These are phyloP conservation scores for Microdochium paspali DNA, from an alignment of 2,329 filamentous ascomycete species.

Conservation along the genomic window DNA sequence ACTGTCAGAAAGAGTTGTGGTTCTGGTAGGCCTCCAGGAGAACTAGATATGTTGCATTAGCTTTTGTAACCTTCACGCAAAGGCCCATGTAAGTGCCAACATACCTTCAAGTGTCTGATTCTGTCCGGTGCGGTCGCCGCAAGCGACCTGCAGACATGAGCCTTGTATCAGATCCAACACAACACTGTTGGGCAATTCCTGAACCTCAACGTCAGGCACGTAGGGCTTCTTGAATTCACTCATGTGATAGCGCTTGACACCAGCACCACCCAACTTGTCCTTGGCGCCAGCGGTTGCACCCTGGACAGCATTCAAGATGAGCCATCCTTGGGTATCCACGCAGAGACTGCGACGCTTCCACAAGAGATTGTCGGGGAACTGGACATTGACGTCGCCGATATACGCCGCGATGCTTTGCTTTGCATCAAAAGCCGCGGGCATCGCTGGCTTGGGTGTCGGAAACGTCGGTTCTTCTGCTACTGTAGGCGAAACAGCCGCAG, in stretches of 20 bases:
- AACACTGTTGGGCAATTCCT: slow-evolving; percentile 85
- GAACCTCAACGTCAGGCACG: slow-evolving; percentile 79
- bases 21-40: no score
- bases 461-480: slow-evolving; percentile 37
- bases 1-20: no score
- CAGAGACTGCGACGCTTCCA: slow-evolving; percentile 92
- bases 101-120: slow-evolving; percentile 42
- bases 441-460: slow-evolving; percentile 16
- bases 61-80: no score
- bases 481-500: slow-evolving; percentile 38
- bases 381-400: slow-evolving; percentile 88
- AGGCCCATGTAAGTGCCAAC: slow-evolving; percentile 12
- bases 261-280: slow-evolving; percentile 33
- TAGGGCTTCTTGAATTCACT: slow-evolving; percentile 73
- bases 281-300: slow-evolving; percentile 44
- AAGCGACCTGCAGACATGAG: slow-evolving; percentile 53
- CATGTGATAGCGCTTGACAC: slow-evolving; percentile 72
- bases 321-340: slow-evolving; percentile 73
- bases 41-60: no score
- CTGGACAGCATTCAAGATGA: slow-evolving; percentile 67
- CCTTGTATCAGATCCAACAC: slow-evolving; percentile 52
- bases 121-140: slow-evolving; percentile 52
- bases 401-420: slow-evolving; percentile 46
- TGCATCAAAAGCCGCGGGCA: slow-evolving; percentile 13
- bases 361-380: slow-evolving; percentile 90